A percentile compares a stretch with the other conserved stretches of the same genome.
phyloP scores from a whole-genome alignment of 345 rosid genomes.

The Crucihimalaya himalaica region DNA sequence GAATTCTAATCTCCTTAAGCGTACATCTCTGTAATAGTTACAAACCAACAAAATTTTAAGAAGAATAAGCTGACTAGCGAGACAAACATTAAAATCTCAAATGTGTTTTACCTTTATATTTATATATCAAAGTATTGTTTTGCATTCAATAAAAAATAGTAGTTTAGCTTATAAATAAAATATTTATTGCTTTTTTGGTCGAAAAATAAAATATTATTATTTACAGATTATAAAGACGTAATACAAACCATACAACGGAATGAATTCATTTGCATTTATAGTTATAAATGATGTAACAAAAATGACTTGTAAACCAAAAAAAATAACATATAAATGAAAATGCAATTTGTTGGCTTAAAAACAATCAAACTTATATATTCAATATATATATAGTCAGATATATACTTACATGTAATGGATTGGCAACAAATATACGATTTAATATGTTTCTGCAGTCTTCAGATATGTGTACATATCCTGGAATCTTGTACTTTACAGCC shows the following conservation, averaged over 20 bases:
- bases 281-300: not conserved
- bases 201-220: not conserved
- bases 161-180: not conserved
- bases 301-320: not conserved
- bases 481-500: slow-evolving; percentile 81
- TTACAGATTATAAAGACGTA: not conserved
- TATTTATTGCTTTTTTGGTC: too few species aligned
- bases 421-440: slow-evolving; percentile 73
- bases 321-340: not conserved
- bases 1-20: slow-evolving; percentile 61
- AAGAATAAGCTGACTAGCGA: not conserved
- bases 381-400: not conserved
- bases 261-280: too few species aligned
- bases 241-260: not conserved
- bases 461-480: slow-evolving; percentile 77
- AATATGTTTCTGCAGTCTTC: slow-evolving; percentile 68
- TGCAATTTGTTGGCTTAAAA: not conserved
- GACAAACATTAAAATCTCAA: too few species aligned
- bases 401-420: slow-evolving; percentile 51
- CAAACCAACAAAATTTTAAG: not conserved
- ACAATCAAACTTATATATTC: not conserved
- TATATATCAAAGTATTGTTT: not conserved
- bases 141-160: not conserved
- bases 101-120: not conserved
- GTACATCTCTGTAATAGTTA: slow-evolving; percentile 51